These are phyloP conservation scores for Leishmania amazonensis DNA, from an alignment of 208 protist species.

Conservation along the genomic window DNA sequence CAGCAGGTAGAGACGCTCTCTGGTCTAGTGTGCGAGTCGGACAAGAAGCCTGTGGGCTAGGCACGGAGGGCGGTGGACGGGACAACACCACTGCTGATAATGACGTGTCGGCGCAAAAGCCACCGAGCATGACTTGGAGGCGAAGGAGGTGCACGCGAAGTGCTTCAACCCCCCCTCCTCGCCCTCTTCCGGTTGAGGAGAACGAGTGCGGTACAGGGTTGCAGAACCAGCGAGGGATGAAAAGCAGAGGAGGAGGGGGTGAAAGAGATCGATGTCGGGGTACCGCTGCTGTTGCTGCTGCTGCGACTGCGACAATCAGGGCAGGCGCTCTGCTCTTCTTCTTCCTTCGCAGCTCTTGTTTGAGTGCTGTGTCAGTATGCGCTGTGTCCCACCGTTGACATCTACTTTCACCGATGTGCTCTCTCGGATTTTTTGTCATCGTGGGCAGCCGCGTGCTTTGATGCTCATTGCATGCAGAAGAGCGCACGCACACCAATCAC, in stretches of 20 bases:
- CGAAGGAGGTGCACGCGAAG: neutral
- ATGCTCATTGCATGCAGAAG: neutral
- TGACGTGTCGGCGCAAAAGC: neutral
- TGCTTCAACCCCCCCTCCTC: neutral
- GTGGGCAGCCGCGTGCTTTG: neutral
- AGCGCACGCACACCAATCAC: neutral
- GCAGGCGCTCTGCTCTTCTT: neutral
- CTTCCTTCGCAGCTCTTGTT: neutral
- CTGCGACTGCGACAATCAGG: neutral
- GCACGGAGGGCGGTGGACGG: neutral
- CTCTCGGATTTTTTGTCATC: neutral
- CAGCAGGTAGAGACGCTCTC: constrained; percentile 31
- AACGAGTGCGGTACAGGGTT: neutral
- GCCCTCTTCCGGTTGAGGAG: neutral
- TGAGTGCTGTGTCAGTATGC: neutral
- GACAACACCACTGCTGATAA: neutral
- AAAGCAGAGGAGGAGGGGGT: neutral
- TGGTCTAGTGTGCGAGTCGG: constrained; percentile 7
- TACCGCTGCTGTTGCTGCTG: neutral
- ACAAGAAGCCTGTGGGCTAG: constrained; percentile 16
- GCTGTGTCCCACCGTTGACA: neutral
- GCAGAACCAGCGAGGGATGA: neutral
- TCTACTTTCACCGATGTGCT: neutral
- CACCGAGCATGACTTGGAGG: neutral
- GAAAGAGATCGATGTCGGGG: neutral